phyloP scores from a whole-genome alignment of 768 basidiomycete genomes.

The Antrodiella citrinella region DNA sequence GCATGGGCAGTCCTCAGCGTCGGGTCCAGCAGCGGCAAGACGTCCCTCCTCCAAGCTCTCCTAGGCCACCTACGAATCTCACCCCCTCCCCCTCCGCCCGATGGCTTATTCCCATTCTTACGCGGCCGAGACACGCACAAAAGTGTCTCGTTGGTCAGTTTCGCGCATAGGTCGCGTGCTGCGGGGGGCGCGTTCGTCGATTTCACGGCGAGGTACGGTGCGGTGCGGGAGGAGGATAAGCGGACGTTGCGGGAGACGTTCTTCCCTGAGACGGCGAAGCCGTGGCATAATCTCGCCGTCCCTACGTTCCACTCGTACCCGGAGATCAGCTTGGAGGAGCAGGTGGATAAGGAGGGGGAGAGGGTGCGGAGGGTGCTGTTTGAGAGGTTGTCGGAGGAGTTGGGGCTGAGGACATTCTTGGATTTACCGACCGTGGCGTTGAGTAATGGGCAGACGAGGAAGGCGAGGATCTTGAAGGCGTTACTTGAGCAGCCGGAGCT shows the following conservation, averaged over 20 bases:
- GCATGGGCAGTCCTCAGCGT: conserved; percentile 19
- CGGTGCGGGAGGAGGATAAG: conserved; percentile 77
- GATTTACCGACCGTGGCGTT: conserved; percentile 79
- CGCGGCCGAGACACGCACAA: conserved; percentile 41
- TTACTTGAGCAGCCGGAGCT: conserved; percentile 64
- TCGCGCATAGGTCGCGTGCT: conserved; percentile 50
- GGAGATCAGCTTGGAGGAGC: conserved; percentile 4
- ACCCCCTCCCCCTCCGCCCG: conserved; percentile 50
- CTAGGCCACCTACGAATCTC: conserved; percentile 59
- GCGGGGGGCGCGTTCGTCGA: conserved; percentile 78
- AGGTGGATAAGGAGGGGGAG: conserved; percentile 14
- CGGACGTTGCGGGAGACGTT: conserved; percentile 69
- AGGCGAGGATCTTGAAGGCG: conserved; percentile 77
- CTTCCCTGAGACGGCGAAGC: conserved; percentile 36
- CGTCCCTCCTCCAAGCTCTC: conserved; percentile 18
- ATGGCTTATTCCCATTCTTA: conserved; percentile 76
- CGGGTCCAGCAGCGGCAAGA: conserved; percentile 14
- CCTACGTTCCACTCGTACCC: conserved; percentile 24
- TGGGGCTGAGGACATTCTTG: conserved; percentile 58
- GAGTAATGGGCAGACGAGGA: conserved; percentile 86
- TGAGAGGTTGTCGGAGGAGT: conserved; percentile 40
- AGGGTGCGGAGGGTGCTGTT: conserved; percentile 29
- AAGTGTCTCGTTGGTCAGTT: conserved; percentile 52
- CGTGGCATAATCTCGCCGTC: conserved; percentile 17
- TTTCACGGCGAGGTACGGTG: conserved; percentile 88